Evolutionary conservation across 768 basidiomycete genomes (phyloP).

Genomic region (Gautieria morchelliformis): DNA sequence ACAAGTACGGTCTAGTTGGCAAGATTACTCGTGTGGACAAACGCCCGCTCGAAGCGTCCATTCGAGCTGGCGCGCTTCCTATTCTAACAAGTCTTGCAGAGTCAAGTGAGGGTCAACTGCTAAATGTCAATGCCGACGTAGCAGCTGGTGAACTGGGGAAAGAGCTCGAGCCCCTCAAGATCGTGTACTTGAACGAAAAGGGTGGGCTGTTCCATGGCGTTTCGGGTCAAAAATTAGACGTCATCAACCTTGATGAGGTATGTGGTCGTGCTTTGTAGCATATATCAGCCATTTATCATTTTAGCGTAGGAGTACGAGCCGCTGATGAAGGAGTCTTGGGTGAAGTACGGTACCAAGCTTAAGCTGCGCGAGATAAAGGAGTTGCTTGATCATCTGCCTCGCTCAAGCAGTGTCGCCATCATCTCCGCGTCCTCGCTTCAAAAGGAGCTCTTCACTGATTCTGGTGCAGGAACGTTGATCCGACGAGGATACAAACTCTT

Average conservation of each 20-base stretch:
- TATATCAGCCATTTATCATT: neutral
- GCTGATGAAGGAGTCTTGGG: constrained; percentile 98
- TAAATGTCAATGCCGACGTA: constrained; percentile 98
- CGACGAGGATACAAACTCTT: constrained; percentile 97
- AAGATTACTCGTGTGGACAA: constrained; percentile 94
- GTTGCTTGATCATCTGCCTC: constrained; percentile 93
- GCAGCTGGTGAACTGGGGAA: constrained; percentile 97
- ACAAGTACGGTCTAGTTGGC: constrained; percentile 92
- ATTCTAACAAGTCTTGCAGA: constrained; percentile 94
- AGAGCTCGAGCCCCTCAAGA: constrained; percentile 97
- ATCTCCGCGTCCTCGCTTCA: constrained; percentile 83
- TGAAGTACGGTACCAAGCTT: constrained; percentile 97
- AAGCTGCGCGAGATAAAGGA: constrained; percentile 99
- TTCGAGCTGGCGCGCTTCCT: constrained; percentile 90
- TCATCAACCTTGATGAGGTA: constrained; percentile 97
- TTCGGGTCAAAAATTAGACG: constrained; percentile 89
- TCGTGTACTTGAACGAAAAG: constrained; percentile 97
- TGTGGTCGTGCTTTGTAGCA: constrained; percentile 9
- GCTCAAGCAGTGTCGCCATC: constrained; percentile 96
- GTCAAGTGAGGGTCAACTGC: constrained; percentile 91
- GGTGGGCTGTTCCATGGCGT: constrained; percentile 97
- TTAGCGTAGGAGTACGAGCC: constrained; percentile 75
- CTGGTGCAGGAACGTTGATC: constrained; percentile 95
- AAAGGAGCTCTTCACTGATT: constrained; percentile 98
- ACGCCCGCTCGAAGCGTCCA: constrained; percentile 91